phyloP scores from a whole-genome alignment of 192 early-diverging fungal genomes.

The Coemansia erecta region DNA sequence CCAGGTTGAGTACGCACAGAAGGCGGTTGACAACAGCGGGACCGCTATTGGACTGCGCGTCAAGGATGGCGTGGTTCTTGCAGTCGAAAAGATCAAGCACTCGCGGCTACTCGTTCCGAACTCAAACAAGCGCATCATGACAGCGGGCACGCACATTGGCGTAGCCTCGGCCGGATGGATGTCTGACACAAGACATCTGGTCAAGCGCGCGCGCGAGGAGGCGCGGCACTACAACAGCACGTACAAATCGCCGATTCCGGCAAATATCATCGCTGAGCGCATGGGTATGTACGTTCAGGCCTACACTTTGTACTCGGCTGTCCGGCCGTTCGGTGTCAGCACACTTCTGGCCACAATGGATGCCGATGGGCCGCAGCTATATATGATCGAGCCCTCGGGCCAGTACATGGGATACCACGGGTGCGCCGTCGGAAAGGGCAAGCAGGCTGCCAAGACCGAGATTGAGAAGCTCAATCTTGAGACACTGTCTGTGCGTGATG shows the following conservation, averaged over 20 bases:
- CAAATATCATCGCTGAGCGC: conserved; percentile 90
- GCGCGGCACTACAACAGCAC: conserved; percentile 82
- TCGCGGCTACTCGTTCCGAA: conserved; percentile 92
- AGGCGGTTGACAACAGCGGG: conserved; percentile 98
- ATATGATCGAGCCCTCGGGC: conserved; percentile 97
- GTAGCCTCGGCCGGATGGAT: conserved; percentile 91
- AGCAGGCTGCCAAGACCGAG: conserved; percentile 97
- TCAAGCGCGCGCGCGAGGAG: conserved; percentile 88
- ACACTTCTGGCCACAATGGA: conserved; percentile 83
- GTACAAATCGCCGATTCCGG: conserved; percentile 81
- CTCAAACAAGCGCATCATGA: conserved; percentile 90
- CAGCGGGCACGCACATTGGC: conserved; percentile 89
- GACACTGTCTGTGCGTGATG: conserved; percentile 72
- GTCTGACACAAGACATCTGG: conserved; percentile 88
- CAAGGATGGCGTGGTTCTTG: conserved; percentile 95
- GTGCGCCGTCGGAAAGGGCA: conserved; percentile 94
- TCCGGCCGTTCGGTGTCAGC: conserved; percentile 89
- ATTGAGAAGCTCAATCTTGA: conserved; percentile 93
- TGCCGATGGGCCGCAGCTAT: conserved; percentile 78
- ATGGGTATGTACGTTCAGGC: conserved; percentile 91
- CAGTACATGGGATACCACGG: conserved; percentile 96
- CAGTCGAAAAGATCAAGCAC: conserved; percentile 92
- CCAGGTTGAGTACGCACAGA: conserved; percentile 98
- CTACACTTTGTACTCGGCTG: conserved; percentile 95
- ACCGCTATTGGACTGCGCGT: conserved; percentile 92